Evolutionary conservation across 148 eudicot genomes (phyloP), one percentile per base, ranked within the genome.

Genomic region (Agrostemma githago): DNA sequence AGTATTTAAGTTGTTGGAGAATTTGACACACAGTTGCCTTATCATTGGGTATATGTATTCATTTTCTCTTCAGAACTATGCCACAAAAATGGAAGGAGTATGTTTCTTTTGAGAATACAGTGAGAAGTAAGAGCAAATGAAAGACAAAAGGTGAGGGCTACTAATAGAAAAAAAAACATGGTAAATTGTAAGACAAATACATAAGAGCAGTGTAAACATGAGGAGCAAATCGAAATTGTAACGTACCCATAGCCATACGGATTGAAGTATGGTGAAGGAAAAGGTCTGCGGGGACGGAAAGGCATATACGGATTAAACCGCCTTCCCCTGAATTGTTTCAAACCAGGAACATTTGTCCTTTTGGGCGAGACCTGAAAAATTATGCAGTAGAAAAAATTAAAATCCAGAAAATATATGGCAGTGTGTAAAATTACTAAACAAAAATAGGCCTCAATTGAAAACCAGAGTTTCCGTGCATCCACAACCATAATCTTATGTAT

Each of bases 341-440:
- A 84, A 66, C 97, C 96, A 14, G 97, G 97, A 59, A 92, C 83
- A 80, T 92, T 94, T 21, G 97, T 94, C 84, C 98, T 88, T 77
- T 94, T 92, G 67, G 89, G 87, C 71, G 79, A 77, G 57, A 94
- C 97, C 97, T 94, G 88, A 70, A 77, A 75, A 60, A 54, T 12
- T 42, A 53, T 17, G 76, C 51, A 42, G 41, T n/a, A 37, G 20
- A 43, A 66, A 17, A 8, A 19, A 48, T 73, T 73, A 79, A 59
- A 38, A 14, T 62, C 17, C 8, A 40, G 51, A 7, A 42, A 44
- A 57, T 0, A 53, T 4, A 70, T 37, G 43, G 60, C 42, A 70
- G 34, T 9, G 26, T 46, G 58, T 21, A 53, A 44, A 57, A 20
- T 38, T 38, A 11, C 42, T 1, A 38, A 48, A 19, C 3, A 44